A percentile compares a stretch with the other conserved stretches of the same genome.
Evolutionary conservation across 2,329 filamentous ascomycete species (phyloP).

Genomic region (Aspergillus aculeatus): DNA sequence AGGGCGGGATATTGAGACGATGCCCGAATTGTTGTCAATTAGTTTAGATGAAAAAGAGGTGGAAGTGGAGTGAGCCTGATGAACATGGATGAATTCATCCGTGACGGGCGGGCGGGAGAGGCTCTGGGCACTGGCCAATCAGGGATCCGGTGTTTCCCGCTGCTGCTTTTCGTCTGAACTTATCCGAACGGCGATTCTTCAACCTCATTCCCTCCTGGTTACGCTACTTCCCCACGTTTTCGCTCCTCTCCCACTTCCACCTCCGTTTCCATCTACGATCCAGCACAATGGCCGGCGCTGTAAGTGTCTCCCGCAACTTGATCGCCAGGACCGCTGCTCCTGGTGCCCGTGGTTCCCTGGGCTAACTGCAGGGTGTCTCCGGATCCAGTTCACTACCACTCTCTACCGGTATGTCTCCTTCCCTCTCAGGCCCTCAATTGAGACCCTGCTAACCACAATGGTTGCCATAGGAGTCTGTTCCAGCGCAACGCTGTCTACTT

Average conservation of each 20-base stretch:
- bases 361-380: slow-evolving; percentile 28
- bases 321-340: not conserved
- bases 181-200: slow-evolving; percentile 27
- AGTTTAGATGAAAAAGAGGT: too few species aligned
- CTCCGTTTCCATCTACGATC: slow-evolving; percentile 17
- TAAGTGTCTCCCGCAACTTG: slow-evolving; percentile 43
- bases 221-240: slow-evolving; percentile 15
- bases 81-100: slow-evolving; percentile 9
- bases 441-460: slow-evolving; percentile 18
- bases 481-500: slow-evolving; percentile 87
- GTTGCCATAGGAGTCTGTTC: slow-evolving; percentile 67
- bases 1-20: too few species aligned
- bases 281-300: slow-evolving; percentile 57
- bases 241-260: slow-evolving; percentile 22
- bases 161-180: slow-evolving; percentile 31
- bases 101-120: slow-evolving; percentile 23
- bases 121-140: slow-evolving; percentile 33
- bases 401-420: slow-evolving; percentile 60
- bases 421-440: slow-evolving; percentile 7
- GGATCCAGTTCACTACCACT: slow-evolving; percentile 49
- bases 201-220: slow-evolving; percentile 26
- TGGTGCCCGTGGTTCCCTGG: slow-evolving; percentile 30
- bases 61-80: too few species aligned
- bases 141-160: slow-evolving; percentile 40
- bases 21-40: too few species aligned